Conservation (phyloP, 495 filamentous ascomycete genomes). For the Penicillium arizonense region DNA sequence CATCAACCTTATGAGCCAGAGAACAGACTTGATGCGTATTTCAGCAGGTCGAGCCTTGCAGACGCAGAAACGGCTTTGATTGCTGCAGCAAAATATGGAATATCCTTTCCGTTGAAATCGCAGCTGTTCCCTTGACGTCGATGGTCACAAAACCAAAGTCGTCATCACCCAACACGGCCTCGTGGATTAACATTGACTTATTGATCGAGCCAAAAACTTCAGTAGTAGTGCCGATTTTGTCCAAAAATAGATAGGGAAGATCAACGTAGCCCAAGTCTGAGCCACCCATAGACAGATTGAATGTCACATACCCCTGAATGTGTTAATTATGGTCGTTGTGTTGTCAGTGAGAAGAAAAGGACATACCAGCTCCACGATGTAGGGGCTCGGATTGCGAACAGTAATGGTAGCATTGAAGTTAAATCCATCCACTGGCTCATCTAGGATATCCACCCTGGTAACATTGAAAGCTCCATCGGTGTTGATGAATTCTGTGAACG, state of each 20-base stretch:
- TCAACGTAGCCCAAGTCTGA: constrained; percentile 26
- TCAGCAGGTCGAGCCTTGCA: constrained; percentile 19
- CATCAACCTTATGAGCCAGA: neutral
- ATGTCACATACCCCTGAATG: constrained; percentile 24
- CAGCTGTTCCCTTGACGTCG: constrained; percentile 24
- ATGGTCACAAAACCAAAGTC: constrained; percentile 23
- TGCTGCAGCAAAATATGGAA: constrained; percentile 30
- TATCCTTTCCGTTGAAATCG: constrained; percentile 26
- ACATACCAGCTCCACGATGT: constrained; percentile 27
- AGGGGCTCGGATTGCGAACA: constrained; percentile 22
- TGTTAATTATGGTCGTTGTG: neutral
- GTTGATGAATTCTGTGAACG: constrained; percentile 22
- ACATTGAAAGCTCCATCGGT: constrained; percentile 24
- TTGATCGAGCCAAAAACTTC: constrained; percentile 21
- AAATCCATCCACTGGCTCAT: constrained; percentile 21
- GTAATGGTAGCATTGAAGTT: constrained; percentile 32
- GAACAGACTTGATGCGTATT: constrained; percentile 24
- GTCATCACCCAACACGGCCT: constrained; percentile 16
- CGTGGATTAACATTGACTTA: constrained; percentile 16
- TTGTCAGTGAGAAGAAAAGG: neutral
- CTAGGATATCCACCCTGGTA: constrained; percentile 21
- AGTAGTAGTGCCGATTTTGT: constrained; percentile 9
- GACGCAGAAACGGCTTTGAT: constrained; percentile 24
- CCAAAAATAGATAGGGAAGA: constrained; percentile 24
- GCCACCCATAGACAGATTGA: constrained; percentile 28